Conservation (phyloP, 2,329 filamentous ascomycete genomes). For the Nemania serpens region DNA sequence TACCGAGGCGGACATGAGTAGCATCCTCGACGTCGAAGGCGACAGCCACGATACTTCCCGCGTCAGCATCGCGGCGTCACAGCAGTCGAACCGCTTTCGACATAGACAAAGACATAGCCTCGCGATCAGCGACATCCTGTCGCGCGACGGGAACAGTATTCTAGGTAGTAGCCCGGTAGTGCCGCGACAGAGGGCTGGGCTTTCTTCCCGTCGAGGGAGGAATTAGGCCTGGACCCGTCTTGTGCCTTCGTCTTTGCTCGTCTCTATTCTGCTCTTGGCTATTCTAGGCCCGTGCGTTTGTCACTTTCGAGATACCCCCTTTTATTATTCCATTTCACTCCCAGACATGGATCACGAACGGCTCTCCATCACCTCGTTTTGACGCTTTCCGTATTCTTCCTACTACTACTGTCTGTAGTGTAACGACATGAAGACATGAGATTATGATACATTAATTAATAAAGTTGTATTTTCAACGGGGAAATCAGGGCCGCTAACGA, state of each 20-base stretch:
- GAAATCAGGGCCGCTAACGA: not conserved
- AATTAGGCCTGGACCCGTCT: slow-evolving; percentile 10
- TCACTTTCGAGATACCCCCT: slow-evolving; percentile 33
- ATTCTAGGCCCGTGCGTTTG: not conserved
- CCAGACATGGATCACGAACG: too few relatives aligned
- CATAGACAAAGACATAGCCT: slow-evolving; percentile 37
- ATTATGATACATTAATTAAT: slow-evolving; percentile 42
- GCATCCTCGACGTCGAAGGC: slow-evolving; percentile 48
- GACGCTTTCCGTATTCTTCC: slow-evolving; percentile 9
- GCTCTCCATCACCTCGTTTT: not conserved
- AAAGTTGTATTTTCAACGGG: slow-evolving; percentile 21
- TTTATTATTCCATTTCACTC: too few relatives aligned
- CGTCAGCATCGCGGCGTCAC: slow-evolving; percentile 9
- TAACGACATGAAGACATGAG: slow-evolving; percentile 32
- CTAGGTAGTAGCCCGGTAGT: slow-evolving; percentile 59
- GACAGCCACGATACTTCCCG: slow-evolving; percentile 36
- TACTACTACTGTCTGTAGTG: slow-evolving; percentile 25
- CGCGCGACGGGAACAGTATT: slow-evolving; percentile 62
- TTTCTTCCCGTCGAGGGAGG: slow-evolving; percentile 30
- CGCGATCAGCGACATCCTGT: slow-evolving; percentile 50
- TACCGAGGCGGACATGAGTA: slow-evolving; percentile 67
- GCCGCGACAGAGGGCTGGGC: slow-evolving; percentile 41
- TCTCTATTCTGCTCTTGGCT: too few relatives aligned
- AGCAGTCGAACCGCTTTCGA: slow-evolving; percentile 40
- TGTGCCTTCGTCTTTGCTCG: not conserved